Percentiles rank a stretch among this genome's conserved stretches.
Evolutionary conservation across 2,329 filamentous ascomycete genomes (phyloP).

Genomic region (Clathrospora elynae): DNA sequence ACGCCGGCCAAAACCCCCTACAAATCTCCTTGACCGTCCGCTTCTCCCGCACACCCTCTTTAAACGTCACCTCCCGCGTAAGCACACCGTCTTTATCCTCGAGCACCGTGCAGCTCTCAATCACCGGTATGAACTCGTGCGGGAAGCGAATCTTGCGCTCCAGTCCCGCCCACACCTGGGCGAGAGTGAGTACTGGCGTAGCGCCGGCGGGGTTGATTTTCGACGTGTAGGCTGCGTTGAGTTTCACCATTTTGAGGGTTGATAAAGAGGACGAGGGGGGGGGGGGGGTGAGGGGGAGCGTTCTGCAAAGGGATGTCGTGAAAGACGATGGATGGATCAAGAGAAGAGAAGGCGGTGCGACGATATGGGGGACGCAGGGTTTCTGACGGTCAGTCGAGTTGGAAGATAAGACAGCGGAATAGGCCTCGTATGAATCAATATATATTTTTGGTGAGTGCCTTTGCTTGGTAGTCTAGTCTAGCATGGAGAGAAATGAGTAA

Average conservation of each 20-base stretch:
- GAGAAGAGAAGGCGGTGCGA: no score
- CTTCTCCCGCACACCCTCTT: conserved; percentile 37
- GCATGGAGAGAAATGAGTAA: no score
- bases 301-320: neutral
- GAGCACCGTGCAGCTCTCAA: conserved; percentile 50
- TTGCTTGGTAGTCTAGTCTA: no score
- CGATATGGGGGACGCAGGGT: no score
- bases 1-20: conserved; percentile 46
- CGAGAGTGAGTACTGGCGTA: conserved; percentile 45
- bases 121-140: conserved; percentile 54
- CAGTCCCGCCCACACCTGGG: conserved; percentile 53
- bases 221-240: conserved; percentile 52
- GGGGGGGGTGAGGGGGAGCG: neutral
- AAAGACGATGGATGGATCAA: no score
- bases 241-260: conserved; percentile 48
- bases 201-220: conserved; percentile 51
- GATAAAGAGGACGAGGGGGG: neutral
- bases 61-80: conserved; percentile 49
- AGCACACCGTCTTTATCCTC: conserved; percentile 44
- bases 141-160: conserved; percentile 54
- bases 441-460: no score
- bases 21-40: conserved; percentile 48
- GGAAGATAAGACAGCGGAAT: no score
- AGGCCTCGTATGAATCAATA: no score
- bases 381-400: no score